phyloP scores from a whole-genome alignment of 768 basidiomycete genomes.

The Psilocybe cyanescens region DNA sequence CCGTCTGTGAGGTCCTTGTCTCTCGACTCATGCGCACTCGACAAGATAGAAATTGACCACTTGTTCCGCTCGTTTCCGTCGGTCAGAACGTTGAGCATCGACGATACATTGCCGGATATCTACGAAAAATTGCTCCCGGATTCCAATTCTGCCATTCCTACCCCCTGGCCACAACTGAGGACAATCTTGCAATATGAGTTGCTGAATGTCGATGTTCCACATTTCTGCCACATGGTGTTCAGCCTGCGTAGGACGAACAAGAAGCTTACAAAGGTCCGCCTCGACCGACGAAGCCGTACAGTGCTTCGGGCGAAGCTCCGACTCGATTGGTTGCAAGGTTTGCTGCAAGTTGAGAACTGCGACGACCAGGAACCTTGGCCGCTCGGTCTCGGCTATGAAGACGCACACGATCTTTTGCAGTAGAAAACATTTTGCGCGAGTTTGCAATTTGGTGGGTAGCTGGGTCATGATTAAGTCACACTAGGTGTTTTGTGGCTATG shows the following conservation, averaged over 20 bases:
- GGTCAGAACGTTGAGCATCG: constrained; percentile 35
- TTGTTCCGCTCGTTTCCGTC: constrained; percentile 39
- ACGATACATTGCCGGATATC: constrained; percentile 34
- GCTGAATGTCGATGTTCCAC: constrained; percentile 29
- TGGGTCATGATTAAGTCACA: background rate
- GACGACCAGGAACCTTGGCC: constrained; percentile 42
- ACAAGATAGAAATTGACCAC: constrained; percentile 31
- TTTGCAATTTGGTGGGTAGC: constrained; percentile 2
- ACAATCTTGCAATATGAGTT: constrained; percentile 38
- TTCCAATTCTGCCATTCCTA: constrained; percentile 10
- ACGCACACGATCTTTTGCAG: constrained; percentile 31
- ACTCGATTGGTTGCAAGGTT: constrained; percentile 31
- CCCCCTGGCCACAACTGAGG: constrained; percentile 39
- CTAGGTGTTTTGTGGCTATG: background rate
- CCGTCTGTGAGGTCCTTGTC: constrained; percentile 36
- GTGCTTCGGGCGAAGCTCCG: constrained; percentile 33
- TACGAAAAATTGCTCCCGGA: constrained; percentile 31
- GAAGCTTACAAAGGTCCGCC: constrained; percentile 24
- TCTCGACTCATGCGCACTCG: constrained; percentile 38
- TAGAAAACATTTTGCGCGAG: background rate
- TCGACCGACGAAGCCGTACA: constrained; percentile 42
- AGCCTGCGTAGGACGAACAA: constrained; percentile 18
- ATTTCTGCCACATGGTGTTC: constrained; percentile 35
- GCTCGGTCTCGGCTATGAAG: constrained; percentile 38
- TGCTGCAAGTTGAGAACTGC: constrained; percentile 33